Conservation (phyloP, 1,139 yeast genomes). For the Kazachstania sp. region DNA sequence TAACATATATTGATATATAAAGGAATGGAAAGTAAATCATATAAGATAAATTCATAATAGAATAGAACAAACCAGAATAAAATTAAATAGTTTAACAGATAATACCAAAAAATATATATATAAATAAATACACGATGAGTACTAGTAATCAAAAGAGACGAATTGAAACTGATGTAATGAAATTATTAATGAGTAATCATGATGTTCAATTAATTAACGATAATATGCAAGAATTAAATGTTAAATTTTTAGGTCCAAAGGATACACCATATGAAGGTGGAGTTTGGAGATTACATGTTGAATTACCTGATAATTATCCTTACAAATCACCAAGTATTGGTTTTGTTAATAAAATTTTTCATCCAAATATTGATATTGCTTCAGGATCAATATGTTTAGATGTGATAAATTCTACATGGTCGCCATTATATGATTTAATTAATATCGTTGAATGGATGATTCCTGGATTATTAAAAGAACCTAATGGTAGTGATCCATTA, state of each 20-base stretch:
- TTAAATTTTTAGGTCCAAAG: slow-evolving; percentile 77
- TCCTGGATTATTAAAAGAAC: slow-evolving; percentile 86
- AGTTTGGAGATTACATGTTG: slow-evolving; percentile 85
- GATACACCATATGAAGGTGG: slow-evolving; percentile 92
- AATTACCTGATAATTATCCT: slow-evolving; percentile 92
- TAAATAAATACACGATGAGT: not conserved
- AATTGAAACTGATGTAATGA: slow-evolving; percentile 95
- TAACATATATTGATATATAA: too few relatives aligned
- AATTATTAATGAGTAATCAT: slow-evolving; percentile 86
- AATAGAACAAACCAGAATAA: not conserved
- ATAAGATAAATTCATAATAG: not conserved
- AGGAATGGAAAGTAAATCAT: too few relatives aligned
- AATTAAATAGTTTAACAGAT: not conserved
- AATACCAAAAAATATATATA: not conserved
- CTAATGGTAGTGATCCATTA: slow-evolving; percentile 90
- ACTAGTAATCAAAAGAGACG: slow-evolving; percentile 55
- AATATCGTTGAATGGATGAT: slow-evolving; percentile 89
- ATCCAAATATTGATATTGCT: slow-evolving; percentile 85
- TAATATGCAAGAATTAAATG: slow-evolving; percentile 84
- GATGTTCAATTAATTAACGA: slow-evolving; percentile 81
- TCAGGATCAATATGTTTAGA: slow-evolving; percentile 94
- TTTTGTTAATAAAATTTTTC: slow-evolving; percentile 82
- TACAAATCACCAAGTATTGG: slow-evolving; percentile 95
- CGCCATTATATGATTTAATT: slow-evolving; percentile 89
- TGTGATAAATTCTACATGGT: slow-evolving; percentile 96